Evolutionary conservation across 108 stramenopile species (phyloP), one percentile per base, ranked within the genome.

Genomic region (Cyclotella kingstonii): DNA sequence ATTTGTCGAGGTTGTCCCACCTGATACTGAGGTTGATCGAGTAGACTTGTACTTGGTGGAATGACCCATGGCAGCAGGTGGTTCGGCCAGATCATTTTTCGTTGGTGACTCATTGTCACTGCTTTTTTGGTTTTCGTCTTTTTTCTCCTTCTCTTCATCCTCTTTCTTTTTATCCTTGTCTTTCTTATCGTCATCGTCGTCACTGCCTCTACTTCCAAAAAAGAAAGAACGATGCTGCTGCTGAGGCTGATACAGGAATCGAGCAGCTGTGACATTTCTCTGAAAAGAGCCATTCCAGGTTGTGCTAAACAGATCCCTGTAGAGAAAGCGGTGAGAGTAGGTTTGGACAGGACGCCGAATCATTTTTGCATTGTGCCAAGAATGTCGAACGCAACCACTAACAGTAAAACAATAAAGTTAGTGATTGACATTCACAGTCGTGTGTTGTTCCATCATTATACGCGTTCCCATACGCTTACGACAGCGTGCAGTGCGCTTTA

Each of bases 141-240:
- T 47, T n/a, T 76, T 54, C 26, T 57, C 56, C 0, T 47, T 34
- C 27, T 70, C 33, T 10, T 36, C 62, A 10, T 70, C 54, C n/a
- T 64, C 41, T 18, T 73, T 44, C 9, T 66, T 50, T 30, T 56
- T 38, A 10, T 72, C 35, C 17, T 56, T 53, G 21, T 74, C 46
- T 26, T 68, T 60, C 49, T 29, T 54, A 26, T 78, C 63, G 28
- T 53, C 69, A n/a, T 76, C 68, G 53, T 66, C 60, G 49, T 60
- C 46, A 40, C 62, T 68, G n/a, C 65, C 41, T 26, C 65, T 40
- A 18, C 54, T 63, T 7, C 54, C 68, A 39, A 76, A 80, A 58
- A 80, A 79, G 48, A 68, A 74, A 30, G 15, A 62, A 10, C 70
- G 59, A 60, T 61, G 59, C 11, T 44, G 43, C 19, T 44, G 43